Conservation (phyloP, 2,329 filamentous ascomycete genomes). For the Apiospora arundinis region DNA sequence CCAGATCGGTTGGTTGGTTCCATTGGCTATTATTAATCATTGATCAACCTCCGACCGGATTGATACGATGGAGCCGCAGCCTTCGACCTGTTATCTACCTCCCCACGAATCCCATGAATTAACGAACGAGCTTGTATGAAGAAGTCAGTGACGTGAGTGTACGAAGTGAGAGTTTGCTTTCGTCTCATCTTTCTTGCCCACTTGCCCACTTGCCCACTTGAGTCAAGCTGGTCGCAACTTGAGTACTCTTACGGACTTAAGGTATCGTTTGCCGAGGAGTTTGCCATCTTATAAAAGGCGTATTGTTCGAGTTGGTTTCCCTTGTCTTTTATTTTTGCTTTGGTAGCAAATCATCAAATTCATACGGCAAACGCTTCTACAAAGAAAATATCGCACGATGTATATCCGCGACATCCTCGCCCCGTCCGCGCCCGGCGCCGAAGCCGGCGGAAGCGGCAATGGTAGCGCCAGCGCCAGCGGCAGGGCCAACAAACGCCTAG, state of each 20-base stretch:
- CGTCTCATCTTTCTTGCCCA: too few relatives aligned
- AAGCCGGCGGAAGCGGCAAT: background rate
- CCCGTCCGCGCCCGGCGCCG: background rate
- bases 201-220: background rate
- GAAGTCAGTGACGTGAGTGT: background rate
- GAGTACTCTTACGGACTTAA: background rate
- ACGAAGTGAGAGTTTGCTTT: background rate
- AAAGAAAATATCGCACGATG: background rate
- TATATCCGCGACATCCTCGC: background rate
- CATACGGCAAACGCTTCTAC: background rate
- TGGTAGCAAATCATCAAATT: background rate
- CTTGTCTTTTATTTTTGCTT: background rate
- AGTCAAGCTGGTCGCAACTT: background rate
- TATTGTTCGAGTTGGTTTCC: background rate
- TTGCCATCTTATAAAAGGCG: background rate
- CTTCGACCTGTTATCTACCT: background rate
- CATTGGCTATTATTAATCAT: conserved; percentile 14
- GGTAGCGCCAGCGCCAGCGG: background rate
- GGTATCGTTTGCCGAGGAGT: background rate
- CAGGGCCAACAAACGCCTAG: background rate
- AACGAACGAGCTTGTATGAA: background rate
- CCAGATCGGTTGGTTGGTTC: background rate
- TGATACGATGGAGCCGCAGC: background rate
- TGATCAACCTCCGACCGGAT: background rate
- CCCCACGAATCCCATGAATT: background rate